These are phyloP conservation scores for Sporormia fimetaria DNA, from an alignment of 495 filamentous ascomycete genomes.

Conservation along the genomic window DNA sequence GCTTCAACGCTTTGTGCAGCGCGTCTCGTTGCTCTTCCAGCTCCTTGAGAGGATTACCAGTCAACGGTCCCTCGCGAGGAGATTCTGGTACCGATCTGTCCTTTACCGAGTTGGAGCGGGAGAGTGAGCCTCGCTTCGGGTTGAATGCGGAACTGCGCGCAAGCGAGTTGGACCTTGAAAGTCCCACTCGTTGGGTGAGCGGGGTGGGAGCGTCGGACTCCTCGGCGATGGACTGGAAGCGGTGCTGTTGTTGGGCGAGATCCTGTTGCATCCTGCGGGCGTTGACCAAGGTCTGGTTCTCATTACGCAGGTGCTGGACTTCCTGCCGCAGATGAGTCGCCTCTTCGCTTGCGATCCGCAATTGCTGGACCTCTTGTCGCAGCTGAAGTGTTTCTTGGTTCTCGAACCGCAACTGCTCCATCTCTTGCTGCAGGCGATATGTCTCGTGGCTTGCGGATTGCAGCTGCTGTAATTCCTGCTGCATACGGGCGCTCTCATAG, in stretches of 20 bases:
- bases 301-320: constrained; percentile 53
- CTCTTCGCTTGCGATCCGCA: no score
- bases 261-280: constrained; percentile 43
- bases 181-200: constrained; percentile 35
- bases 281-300: constrained; percentile 51
- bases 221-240: constrained; percentile 55
- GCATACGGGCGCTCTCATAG: constrained; percentile 66
- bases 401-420: no score
- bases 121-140: constrained; percentile 30
- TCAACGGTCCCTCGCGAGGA: constrained; percentile 47
- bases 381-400: no score
- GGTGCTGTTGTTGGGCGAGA: constrained; percentile 36
- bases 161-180: constrained; percentile 53
- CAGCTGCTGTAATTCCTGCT: constrained; percentile 65
- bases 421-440: no score
- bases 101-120: constrained; percentile 53
- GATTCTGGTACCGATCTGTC: constrained; percentile 28
- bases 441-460: no score
- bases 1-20: constrained; percentile 72
- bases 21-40: constrained; percentile 90
- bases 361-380: no score
- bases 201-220: constrained; percentile 34
- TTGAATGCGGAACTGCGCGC: constrained; percentile 34
- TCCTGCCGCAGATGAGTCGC: no score
- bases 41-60: constrained; percentile 73